Evolutionary conservation across 2,329 filamentous ascomycete genomes (phyloP).

Genomic region (Talaromyces sp.): DNA sequence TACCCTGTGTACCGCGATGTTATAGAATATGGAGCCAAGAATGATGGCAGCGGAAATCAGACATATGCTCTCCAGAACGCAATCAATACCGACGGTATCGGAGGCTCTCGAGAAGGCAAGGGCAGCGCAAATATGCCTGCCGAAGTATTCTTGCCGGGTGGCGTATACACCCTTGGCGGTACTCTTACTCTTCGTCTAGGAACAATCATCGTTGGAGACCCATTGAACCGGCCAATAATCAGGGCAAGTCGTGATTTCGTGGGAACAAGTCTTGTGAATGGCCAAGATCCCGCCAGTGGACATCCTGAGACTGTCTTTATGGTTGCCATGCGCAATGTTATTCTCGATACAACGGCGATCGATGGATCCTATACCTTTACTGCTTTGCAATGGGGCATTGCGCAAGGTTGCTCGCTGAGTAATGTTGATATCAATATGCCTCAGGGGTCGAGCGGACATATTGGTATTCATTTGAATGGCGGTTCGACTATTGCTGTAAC

Average conservation of each 20-base stretch:
- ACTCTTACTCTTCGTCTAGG: constrained; percentile 32
- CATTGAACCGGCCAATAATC: constrained; percentile 49
- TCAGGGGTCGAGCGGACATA: constrained; percentile 31
- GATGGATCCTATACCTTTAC: constrained; percentile 30
- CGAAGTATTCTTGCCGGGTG: constrained; percentile 33
- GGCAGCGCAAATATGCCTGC: constrained; percentile 28
- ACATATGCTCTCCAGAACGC: constrained; percentile 23
- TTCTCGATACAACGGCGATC: constrained; percentile 38
- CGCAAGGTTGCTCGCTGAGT: constrained; percentile 40
- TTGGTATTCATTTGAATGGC: constrained; percentile 31
- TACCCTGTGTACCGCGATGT: constrained; percentile 24
- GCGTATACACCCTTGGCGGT: constrained; percentile 30
- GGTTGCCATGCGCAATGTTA: constrained; percentile 39
- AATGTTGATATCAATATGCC: constrained; percentile 43
- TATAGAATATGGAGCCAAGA: constrained; percentile 19
- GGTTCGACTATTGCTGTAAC: constrained; percentile 21
- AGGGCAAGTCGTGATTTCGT: constrained; percentile 53
- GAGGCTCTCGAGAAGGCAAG: constrained; percentile 22
- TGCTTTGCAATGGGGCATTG: constrained; percentile 41
- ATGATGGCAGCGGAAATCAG: constrained; percentile 22
- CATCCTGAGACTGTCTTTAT: constrained; percentile 37
- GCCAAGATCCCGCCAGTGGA: constrained; percentile 34
- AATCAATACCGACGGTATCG: constrained; percentile 23
- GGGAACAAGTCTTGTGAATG: constrained; percentile 58
- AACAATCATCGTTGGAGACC: constrained; percentile 41